Conservation (phyloP, 2,329 filamentous ascomycete species). For the Emmonsia crescens region DNA sequence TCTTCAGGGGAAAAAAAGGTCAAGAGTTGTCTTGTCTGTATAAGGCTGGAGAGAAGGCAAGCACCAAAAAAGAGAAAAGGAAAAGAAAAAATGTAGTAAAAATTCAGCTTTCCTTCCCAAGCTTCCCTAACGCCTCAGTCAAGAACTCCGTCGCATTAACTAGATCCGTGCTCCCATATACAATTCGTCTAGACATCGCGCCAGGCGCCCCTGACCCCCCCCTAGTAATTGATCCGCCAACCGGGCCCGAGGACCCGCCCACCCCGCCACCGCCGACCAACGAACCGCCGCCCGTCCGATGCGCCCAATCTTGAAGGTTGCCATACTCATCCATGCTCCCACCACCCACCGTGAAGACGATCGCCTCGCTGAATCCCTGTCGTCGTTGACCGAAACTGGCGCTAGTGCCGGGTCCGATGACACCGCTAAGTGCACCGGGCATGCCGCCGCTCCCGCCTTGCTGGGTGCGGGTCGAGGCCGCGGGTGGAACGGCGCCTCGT, state of each 20-base stretch:
- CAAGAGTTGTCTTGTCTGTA: too few relatives aligned
- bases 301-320: constrained; percentile 93
- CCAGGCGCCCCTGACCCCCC: constrained; percentile 23
- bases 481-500: constrained; percentile 78
- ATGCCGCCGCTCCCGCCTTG: constrained; percentile 32
- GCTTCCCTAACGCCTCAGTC: constrained; percentile 42
- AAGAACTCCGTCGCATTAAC: constrained; percentile 54
- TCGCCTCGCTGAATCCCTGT: constrained; percentile 79
- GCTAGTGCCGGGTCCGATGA: constrained; percentile 55
- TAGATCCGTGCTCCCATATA: constrained; percentile 84
- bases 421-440: constrained; percentile 31
- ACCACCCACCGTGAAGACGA: constrained; percentile 91
- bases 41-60: neutral
- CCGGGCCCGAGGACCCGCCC: constrained; percentile 30
- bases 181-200: constrained; percentile 63
- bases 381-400: constrained; percentile 85
- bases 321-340: constrained; percentile 99
- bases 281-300: constrained; percentile 51
- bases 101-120: constrained; percentile 44
- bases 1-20: neutral
- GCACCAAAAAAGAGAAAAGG: neutral
- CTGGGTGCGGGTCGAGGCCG: constrained; percentile 45
- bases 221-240: constrained; percentile 25
- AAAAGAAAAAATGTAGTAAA: neutral
- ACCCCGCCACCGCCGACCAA: constrained; percentile 30